Conservation (phyloP, 2,329 filamentous ascomycete genomes). For the Botryotinia globosa region DNA sequence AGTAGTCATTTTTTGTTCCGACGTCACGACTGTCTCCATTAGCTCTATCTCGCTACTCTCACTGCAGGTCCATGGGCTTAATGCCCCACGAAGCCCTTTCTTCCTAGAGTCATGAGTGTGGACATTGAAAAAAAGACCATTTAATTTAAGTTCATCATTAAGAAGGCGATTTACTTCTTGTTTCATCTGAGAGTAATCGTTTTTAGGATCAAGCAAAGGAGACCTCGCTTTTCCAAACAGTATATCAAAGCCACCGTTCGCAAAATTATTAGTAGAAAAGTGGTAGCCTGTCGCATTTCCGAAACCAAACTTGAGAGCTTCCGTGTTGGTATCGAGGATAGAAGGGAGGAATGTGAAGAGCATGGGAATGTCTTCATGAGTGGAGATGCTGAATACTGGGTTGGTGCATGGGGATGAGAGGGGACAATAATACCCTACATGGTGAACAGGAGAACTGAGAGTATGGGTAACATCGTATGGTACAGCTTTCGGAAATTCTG, state of each 20-base stretch:
- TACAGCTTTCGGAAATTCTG: not conserved
- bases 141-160: not conserved
- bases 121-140: not conserved
- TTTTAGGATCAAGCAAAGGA: not conserved
- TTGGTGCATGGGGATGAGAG: not conserved
- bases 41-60: not conserved
- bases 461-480: not conserved
- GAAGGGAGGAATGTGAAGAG: slow-evolving; percentile 3
- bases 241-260: not conserved
- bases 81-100: not conserved
- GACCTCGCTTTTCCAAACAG: not conserved
- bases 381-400: not conserved
- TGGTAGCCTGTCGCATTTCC: not conserved
- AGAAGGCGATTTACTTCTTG: not conserved
- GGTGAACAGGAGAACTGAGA: not conserved
- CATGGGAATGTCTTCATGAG: not conserved
- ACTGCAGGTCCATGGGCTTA: not conserved
- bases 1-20: not conserved
- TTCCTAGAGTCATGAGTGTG: too few relatives aligned
- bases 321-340: not conserved
- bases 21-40: not conserved
- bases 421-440: not conserved
- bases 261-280: not conserved
- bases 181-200: not conserved
- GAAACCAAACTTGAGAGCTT: not conserved